A percentile compares a stretch with the other conserved stretches of the same genome.
phyloP scores from a whole-genome alignment of 805 yeast genomes.

The Metahyphopichia silvanorum region DNA sequence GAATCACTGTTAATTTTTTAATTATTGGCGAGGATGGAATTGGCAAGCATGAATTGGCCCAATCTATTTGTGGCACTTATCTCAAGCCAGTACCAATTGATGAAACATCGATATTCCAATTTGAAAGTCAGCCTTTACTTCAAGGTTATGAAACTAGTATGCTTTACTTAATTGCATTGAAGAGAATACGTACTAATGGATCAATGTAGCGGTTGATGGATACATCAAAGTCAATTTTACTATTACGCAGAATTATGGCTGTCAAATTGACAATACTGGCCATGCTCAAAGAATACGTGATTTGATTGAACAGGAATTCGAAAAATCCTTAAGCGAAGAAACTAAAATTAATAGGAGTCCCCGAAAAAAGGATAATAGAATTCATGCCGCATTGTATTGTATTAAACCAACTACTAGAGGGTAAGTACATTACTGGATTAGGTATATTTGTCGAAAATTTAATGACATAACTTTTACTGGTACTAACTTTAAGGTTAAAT shows the following conservation, averaged over 20 bases:
- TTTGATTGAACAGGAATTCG: conserved; percentile 76
- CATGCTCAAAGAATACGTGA: conserved; percentile 40
- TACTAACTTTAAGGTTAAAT: too few species aligned
- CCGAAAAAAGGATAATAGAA: conserved; percentile 52
- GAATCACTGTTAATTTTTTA: conserved; percentile 21
- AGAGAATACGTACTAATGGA: too few species aligned
- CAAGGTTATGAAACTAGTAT: too few species aligned
- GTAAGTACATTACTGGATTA: too few species aligned
- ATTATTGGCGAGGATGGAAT: conserved; percentile 39
- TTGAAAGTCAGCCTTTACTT: too few species aligned
- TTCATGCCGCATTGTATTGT: conserved; percentile 81
- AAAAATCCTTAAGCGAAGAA: conserved; percentile 69
- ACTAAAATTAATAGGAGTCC: conserved; percentile 17
- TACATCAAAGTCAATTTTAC: conserved; percentile 17
- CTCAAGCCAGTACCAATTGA: conserved; percentile 1
- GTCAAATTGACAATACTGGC: conserved; percentile 15
- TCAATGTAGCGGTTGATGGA: too few species aligned
- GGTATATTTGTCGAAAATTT: too few species aligned
- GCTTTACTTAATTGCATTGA: too few species aligned
- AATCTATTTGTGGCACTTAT: conserved; percentile 75
- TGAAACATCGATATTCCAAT: neutral
- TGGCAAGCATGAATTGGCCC: conserved; percentile 73
- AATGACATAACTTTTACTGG: neutral
- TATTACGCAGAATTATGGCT: conserved; percentile 23
- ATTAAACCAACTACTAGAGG: conserved; percentile 66